Percentiles rank a stretch among this genome's conserved stretches.
phyloP scores from a whole-genome alignment of 345 rosid genomes.

The Leavenworthia alabamica region DNA sequence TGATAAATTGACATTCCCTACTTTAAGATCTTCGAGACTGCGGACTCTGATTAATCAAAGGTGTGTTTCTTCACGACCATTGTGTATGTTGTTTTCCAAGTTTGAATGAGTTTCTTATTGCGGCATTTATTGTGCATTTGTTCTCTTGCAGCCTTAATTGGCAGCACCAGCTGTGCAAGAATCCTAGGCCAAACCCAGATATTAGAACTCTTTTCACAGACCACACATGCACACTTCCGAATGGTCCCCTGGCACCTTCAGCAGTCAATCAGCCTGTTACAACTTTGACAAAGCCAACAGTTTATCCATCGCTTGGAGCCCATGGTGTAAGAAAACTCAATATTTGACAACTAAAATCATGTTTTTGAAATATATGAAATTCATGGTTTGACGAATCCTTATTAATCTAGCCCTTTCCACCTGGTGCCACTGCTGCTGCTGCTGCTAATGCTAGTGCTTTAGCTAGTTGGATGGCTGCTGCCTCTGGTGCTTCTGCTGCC shows the following conservation, averaged over 20 bases:
- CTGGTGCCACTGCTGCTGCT: slow-evolving; percentile 44
- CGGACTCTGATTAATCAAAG: slow-evolving; percentile 83
- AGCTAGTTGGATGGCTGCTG: slow-evolving; percentile 69
- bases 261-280: slow-evolving; percentile 52
- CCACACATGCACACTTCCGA: slow-evolving; percentile 57
- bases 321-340: slow-evolving; percentile 53
- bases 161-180: slow-evolving; percentile 87
- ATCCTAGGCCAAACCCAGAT: slow-evolving; percentile 77
- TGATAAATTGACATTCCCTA: slow-evolving; percentile 62
- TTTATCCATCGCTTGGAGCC: slow-evolving; percentile 52
- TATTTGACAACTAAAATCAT: slow-evolving; percentile 1
- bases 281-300: slow-evolving; percentile 61
- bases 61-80: slow-evolving; percentile 29
- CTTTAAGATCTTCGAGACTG: slow-evolving; percentile 60
- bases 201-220: slow-evolving; percentile 74
- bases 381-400: slow-evolving; percentile 1
- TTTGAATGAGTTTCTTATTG: background rate
- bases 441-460: slow-evolving; percentile 44
- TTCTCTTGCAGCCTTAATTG: slow-evolving; percentile 58
- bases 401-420: slow-evolving; percentile 60
- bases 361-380: background rate
- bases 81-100: background rate
- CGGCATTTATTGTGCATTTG: slow-evolving; percentile 11
- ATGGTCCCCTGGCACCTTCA: slow-evolving; percentile 67
- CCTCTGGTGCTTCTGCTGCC: slow-evolving; percentile 81